Percentiles rank a stretch among this genome's conserved stretches.
Conservation (phyloP, 257 asterid genomes). For the Ilex asprella region DNA sequence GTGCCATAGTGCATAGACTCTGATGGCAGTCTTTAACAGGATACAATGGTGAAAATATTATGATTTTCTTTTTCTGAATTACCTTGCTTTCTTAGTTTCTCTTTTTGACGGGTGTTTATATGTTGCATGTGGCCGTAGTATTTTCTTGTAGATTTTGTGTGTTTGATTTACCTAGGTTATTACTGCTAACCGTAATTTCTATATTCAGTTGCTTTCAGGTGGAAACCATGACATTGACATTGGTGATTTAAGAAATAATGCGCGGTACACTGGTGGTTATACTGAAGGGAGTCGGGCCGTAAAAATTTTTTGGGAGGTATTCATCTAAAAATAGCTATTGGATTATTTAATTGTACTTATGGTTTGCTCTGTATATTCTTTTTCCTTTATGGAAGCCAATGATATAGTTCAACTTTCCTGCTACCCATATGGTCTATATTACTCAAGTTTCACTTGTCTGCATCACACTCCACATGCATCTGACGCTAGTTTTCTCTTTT, state of each 20-base stretch:
- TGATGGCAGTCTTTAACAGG: too few species aligned
- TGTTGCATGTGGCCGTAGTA: conserved; percentile 6
- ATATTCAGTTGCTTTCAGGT: conserved; percentile 77
- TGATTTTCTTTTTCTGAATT: too few species aligned
- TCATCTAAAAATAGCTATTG: conserved; percentile 8
- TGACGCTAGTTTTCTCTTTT: too few species aligned
- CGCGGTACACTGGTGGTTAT: conserved; percentile 92
- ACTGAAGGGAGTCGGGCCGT: conserved; percentile 78
- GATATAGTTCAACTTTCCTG: conserved; percentile 1
- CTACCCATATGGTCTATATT: conserved; percentile 4
- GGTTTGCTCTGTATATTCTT: background rate
- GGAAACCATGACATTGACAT: conserved; percentile 89
- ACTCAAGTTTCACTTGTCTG: too few species aligned
- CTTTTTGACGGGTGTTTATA: background rate
- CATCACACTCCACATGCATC: too few species aligned
- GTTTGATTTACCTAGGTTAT: conserved; percentile 6
- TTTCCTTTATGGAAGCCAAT: conserved; percentile 6
- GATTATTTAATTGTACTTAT: conserved; percentile 7
- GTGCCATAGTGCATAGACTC: too few species aligned
- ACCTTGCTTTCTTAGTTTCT: too few species aligned
- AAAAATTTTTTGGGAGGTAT: conserved; percentile 97
- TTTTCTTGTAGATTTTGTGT: conserved; percentile 2
- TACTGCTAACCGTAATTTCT: conserved; percentile 15
- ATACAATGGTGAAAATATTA: too few species aligned
- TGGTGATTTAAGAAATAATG: conserved; percentile 73